These are phyloP conservation scores for Coniochaeta sp. DNA, from an alignment of 2,329 filamentous ascomycete genomes.

Conservation along the genomic window DNA sequence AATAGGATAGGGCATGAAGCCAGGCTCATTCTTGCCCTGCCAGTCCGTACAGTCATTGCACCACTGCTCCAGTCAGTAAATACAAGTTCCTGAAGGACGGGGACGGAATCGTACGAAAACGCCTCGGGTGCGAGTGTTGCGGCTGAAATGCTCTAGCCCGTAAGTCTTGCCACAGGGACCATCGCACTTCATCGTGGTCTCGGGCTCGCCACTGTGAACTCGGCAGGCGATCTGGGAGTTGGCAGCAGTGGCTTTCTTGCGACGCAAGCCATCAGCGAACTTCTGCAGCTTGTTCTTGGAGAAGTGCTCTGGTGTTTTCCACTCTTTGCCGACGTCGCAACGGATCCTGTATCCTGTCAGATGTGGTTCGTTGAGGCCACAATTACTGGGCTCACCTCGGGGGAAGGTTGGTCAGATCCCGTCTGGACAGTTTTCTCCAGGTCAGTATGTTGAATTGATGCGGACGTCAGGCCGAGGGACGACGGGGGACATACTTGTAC, in stretches of 20 bases:
- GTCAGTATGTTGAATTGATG: neutral
- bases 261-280: slow-evolving; percentile 11
- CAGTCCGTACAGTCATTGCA: slow-evolving; percentile 26
- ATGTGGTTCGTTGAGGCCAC: neutral
- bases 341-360: slow-evolving; percentile 13
- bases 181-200: slow-evolving; percentile 13
- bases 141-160: slow-evolving; percentile 22
- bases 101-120: slow-evolving; percentile 18
- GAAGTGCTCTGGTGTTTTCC: slow-evolving; percentile 17
- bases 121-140: slow-evolving; percentile 19
- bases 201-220: slow-evolving; percentile 13
- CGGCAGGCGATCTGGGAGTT: slow-evolving; percentile 21
- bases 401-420: neutral
- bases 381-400: neutral
- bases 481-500: neutral
- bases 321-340: slow-evolving; percentile 21
- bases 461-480: neutral
- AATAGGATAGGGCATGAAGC: slow-evolving; percentile 11
- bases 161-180: slow-evolving; percentile 24
- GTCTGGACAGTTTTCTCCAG: neutral
- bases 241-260: slow-evolving; percentile 9
- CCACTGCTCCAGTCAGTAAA: slow-evolving; percentile 18
- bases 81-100: neutral
- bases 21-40: slow-evolving; percentile 16
- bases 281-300: slow-evolving; percentile 21